Evolutionary conservation across 2,329 filamentous ascomycete species (phyloP).

Genomic region (Epichloe gansuensis): DNA sequence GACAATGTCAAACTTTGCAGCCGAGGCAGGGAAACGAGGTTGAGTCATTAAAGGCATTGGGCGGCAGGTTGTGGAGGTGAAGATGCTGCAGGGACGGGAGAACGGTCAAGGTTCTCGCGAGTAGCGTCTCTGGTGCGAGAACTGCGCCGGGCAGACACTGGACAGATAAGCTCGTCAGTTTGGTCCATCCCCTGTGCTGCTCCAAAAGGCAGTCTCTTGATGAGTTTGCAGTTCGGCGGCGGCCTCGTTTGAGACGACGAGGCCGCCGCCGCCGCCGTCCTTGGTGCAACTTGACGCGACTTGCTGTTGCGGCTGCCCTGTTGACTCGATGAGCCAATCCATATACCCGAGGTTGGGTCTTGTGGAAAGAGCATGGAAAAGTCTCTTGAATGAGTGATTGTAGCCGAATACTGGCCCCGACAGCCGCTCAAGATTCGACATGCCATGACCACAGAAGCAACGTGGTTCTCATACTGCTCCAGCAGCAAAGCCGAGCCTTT

Average conservation of each 20-base stretch:
- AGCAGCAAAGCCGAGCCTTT: conserved; percentile 21
- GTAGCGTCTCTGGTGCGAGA: conserved; percentile 38
- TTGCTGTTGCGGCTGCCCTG: conserved; percentile 18
- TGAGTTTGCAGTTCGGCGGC: conserved; percentile 16
- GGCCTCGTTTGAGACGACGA: conserved; percentile 19
- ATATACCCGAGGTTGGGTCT: conserved; percentile 43
- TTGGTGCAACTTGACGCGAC: conserved; percentile 12
- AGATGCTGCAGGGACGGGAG: conserved; percentile 45
- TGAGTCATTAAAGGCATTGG: conserved; percentile 44
- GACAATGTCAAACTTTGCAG: conserved; percentile 44
- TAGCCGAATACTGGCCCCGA: conserved; percentile 42
- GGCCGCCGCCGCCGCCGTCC: conserved; percentile 9
- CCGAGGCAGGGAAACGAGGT: conserved; percentile 41
- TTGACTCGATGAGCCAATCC: conserved; percentile 43
- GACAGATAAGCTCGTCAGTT: conserved; percentile 44
- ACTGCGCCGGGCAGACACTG: conserved; percentile 46
- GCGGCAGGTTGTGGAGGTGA: conserved; percentile 45
- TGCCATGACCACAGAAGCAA: conserved; percentile 50
- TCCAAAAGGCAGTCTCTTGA: conserved; percentile 34
- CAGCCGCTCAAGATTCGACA: conserved; percentile 51
- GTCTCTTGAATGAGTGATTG: conserved; percentile 41
- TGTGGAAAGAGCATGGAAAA: conserved; percentile 48
- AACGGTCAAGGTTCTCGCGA: conserved; percentile 35
- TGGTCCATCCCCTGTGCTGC: conserved; percentile 41
- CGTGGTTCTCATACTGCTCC: conserved; percentile 43